A percentile compares a stretch with the other conserved stretches of the same genome.
Conservation (phyloP, 495 filamentous ascomycete species). For the Aspergillus carlsbadensis region DNA sequence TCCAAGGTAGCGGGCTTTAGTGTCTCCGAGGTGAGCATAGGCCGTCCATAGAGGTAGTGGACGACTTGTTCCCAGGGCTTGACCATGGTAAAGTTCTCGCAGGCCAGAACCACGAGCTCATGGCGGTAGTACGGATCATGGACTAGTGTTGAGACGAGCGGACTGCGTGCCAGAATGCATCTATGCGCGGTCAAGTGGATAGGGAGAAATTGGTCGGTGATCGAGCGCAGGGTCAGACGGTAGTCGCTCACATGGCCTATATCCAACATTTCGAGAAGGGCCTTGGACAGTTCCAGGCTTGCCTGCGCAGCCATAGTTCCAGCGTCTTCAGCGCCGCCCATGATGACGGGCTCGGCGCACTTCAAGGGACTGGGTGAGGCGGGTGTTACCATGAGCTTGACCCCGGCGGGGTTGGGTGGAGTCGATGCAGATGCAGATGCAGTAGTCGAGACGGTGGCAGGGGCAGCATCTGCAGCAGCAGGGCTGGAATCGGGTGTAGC, state of each 20-base stretch:
- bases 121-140: not conserved
- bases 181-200: slow-evolving; percentile 20
- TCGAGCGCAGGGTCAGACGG: slow-evolving; percentile 19
- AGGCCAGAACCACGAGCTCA: slow-evolving; percentile 18
- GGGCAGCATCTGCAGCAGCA: not conserved
- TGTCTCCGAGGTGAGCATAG: slow-evolving; percentile 7
- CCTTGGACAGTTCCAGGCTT: slow-evolving; percentile 1
- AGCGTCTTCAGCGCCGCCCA: not conserved
- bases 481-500: not conserved
- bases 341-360: not conserved
- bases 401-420: not conserved
- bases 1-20: slow-evolving; percentile 14
- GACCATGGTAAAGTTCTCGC: slow-evolving; percentile 18
- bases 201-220: slow-evolving; percentile 10
- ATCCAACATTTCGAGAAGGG: slow-evolving; percentile 13
- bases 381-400: not conserved
- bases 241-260: slow-evolving; percentile 19
- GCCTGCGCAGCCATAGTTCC: not conserved
- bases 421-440: not conserved
- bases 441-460: not conserved
- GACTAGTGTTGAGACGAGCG: slow-evolving; percentile 13
- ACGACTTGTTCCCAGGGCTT: slow-evolving; percentile 30
- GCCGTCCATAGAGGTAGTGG: slow-evolving; percentile 27
- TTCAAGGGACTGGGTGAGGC: not conserved
- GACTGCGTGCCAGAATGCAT: slow-evolving; percentile 22